phyloP scores from a whole-genome alignment of 1,284 basidiomycete species.

The Blastosporella zonata region DNA sequence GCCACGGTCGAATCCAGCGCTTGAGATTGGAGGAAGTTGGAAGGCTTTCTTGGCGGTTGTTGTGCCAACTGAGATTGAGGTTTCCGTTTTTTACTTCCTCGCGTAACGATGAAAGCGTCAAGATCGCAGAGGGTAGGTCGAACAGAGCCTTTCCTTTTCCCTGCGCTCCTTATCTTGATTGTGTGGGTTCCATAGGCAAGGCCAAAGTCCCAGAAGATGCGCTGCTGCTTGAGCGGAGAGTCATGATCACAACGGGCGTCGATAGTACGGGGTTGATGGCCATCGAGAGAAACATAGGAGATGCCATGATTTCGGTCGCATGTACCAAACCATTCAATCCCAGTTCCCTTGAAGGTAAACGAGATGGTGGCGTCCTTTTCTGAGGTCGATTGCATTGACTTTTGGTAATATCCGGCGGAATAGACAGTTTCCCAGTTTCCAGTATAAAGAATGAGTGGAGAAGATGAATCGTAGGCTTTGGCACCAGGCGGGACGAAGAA shows the following conservation, averaged over 20 bases:
- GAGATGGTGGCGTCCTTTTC: constrained; percentile 48
- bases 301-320: constrained; percentile 52
- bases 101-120: constrained; percentile 67
- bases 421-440: constrained; percentile 56
- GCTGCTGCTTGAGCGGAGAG: constrained; percentile 49
- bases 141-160: constrained; percentile 35
- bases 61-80: constrained; percentile 1
- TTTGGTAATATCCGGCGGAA: constrained; percentile 47
- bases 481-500: constrained; percentile 73
- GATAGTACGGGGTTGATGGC: constrained; percentile 40
- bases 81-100: constrained; percentile 28
- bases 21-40: constrained; percentile 12
- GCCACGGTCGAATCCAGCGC: constrained; percentile 14
- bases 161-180: constrained; percentile 61
- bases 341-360: constrained; percentile 65
- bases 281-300: constrained; percentile 59
- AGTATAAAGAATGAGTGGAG: constrained; percentile 57
- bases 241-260: constrained; percentile 43
- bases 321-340: constrained; percentile 75
- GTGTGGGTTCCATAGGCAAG: constrained; percentile 53
- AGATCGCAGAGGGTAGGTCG: constrained; percentile 44
- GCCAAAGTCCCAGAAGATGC: constrained; percentile 60
- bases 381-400: constrained; percentile 50
- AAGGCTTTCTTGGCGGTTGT: constrained; percentile 2
- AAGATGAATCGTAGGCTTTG: constrained; percentile 64